Percentiles rank a stretch among this genome's conserved stretches.
These are phyloP conservation scores for Serpula lacrymans DNA, from an alignment of 768 basidiomycete species.

Conservation along the genomic window DNA sequence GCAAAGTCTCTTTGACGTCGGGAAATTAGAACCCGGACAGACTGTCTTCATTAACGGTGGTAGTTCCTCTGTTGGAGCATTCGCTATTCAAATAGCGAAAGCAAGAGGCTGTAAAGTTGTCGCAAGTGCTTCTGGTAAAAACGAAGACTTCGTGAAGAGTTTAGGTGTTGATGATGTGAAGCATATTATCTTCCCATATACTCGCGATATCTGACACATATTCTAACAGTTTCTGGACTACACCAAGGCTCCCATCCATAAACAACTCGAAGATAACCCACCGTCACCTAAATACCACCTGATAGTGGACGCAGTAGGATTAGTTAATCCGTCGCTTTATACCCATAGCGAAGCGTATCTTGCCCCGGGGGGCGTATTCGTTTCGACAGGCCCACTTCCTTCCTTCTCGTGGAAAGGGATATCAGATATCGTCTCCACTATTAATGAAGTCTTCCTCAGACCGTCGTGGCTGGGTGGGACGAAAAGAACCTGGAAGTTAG, in stretches of 20 bases:
- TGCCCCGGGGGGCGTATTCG: conserved; percentile 47
- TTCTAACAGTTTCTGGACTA: conserved; percentile 56
- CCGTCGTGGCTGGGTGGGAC: conserved; percentile 56
- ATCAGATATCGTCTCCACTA: conserved; percentile 6
- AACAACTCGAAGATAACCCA: conserved; percentile 41
- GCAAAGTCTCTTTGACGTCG: conserved; percentile 46
- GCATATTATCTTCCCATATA: conserved; percentile 1
- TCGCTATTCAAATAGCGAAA: conserved; percentile 73
- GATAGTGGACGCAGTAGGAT: conserved; percentile 58
- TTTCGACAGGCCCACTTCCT: conserved; percentile 50
- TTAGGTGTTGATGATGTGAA: conserved; percentile 67
- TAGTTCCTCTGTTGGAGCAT: conserved; percentile 63
- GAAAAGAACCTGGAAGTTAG: conserved; percentile 45
- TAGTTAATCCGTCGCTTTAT: conserved; percentile 48
- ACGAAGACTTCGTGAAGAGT: conserved; percentile 51
- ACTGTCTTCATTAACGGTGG: conserved; percentile 70
- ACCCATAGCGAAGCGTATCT: conserved; percentile 49
- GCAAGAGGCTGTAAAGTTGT: conserved; percentile 55
- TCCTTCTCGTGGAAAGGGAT: conserved; percentile 21
- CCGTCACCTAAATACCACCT: conserved; percentile 52
- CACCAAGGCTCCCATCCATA: conserved; percentile 45
- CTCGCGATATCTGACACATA: background rate
- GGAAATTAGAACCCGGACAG: conserved; percentile 53
- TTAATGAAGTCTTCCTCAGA: conserved; percentile 29
- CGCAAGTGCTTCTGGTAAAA: conserved; percentile 57